These are phyloP conservation scores for Neofusicoccum sp. DNA, from an alignment of 2,329 filamentous ascomycete genomes.

Conservation along the genomic window DNA sequence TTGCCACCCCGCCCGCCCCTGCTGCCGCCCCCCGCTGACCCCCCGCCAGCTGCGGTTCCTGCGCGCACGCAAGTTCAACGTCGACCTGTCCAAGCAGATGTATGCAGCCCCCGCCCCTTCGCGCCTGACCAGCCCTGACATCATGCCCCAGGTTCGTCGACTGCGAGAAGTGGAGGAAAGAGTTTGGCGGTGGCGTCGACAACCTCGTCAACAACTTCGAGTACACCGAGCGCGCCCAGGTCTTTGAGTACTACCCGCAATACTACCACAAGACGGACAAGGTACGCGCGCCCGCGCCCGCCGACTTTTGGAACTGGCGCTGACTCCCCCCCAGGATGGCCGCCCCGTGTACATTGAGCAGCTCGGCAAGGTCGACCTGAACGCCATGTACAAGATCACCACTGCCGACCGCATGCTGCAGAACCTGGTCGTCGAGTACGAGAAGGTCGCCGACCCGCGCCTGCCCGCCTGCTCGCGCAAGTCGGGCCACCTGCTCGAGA, in stretches of 20 bases:
- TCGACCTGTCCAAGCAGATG: constrained; percentile 82
- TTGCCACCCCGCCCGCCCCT: constrained; percentile 35
- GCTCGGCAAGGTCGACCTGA: constrained; percentile 88
- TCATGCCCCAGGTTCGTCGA: constrained; percentile 72
- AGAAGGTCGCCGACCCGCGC: constrained; percentile 89
- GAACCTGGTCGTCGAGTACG: constrained; percentile 97
- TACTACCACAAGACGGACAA: constrained; percentile 98
- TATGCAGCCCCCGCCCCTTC: constrained; percentile 47
- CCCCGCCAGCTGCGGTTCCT: constrained; percentile 73
- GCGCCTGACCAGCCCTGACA: constrained; percentile 26
- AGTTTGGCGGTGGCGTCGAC: constrained; percentile 73
- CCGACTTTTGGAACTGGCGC: background rate
- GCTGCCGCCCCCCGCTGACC: constrained; percentile 20
- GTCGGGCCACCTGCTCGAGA: constrained; percentile 84
- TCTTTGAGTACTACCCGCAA: constrained; percentile 93
- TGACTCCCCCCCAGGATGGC: constrained; percentile 65
- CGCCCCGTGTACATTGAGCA: constrained; percentile 97
- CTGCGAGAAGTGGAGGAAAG: constrained; percentile 85
- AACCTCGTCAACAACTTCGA: constrained; percentile 77
- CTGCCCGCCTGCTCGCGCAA: constrained; percentile 95
- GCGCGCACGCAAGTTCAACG: constrained; percentile 92
- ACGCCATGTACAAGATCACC: constrained; percentile 89
- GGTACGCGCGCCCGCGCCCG: constrained; percentile 36
- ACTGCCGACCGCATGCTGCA: constrained; percentile 89
- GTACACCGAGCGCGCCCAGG: constrained; percentile 78